Evolutionary conservation across 495 filamentous ascomycete genomes (phyloP).

Genomic region (Aspergillus nanangensis): DNA sequence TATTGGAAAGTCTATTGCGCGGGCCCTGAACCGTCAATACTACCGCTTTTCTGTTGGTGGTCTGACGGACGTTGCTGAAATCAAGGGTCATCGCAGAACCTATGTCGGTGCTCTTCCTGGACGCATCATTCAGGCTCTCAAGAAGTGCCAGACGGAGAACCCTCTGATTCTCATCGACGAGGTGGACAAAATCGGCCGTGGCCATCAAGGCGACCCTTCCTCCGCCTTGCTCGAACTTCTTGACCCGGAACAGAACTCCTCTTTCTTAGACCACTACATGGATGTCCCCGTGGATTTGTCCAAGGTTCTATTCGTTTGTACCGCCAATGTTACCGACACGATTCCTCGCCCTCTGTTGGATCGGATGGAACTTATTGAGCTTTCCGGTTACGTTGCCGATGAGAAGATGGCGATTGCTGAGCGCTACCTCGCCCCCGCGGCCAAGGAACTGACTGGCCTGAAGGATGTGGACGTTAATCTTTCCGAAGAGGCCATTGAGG

Average conservation of each 20-base stretch:
- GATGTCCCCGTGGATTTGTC: conserved; percentile 97
- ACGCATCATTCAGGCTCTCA: conserved; percentile 94
- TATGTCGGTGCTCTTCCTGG: conserved; percentile 97
- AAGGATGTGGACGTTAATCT: conserved; percentile 88
- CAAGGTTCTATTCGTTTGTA: conserved; percentile 98
- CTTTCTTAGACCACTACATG: conserved; percentile 98
- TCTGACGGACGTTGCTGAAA: conserved; percentile 96
- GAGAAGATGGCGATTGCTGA: conserved; percentile 99
- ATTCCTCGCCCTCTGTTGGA: conserved; percentile 93
- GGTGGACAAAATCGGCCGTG: conserved; percentile 94
- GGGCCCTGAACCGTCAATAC: conserved; percentile 91
- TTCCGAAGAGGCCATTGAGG: conserved; percentile 78
- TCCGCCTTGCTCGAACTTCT: conserved; percentile 92
- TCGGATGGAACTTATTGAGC: conserved; percentile 96
- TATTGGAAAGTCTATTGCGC: conserved; percentile 96
- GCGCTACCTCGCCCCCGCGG: conserved; percentile 83
- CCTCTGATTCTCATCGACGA: conserved; percentile 96
- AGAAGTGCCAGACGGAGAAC: conserved; percentile 99
- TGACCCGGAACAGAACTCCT: conserved; percentile 96
- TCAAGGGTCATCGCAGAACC: conserved; percentile 95
- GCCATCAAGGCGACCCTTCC: conserved; percentile 93
- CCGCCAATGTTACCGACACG: conserved; percentile 97
- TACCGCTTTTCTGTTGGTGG: conserved; percentile 98
- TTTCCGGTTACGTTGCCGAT: conserved; percentile 95
- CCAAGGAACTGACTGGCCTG: conserved; percentile 84